Conservation (phyloP, 2,329 filamentous ascomycete species). For the Beauveria varroae region DNA sequence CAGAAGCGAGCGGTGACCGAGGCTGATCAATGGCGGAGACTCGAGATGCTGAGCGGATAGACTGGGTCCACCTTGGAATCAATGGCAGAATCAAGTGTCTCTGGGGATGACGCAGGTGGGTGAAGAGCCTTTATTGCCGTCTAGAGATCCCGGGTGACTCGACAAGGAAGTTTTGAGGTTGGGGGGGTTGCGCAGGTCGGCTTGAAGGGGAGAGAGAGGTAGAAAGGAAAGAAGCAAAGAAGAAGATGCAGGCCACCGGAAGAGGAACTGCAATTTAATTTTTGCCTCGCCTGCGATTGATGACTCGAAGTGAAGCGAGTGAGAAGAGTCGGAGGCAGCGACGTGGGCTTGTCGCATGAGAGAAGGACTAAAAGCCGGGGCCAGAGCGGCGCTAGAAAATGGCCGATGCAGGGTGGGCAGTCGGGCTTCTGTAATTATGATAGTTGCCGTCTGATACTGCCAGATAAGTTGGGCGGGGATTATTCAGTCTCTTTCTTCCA, state of each 20-base stretch:
- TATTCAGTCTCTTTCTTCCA: background rate
- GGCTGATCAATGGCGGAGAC: background rate
- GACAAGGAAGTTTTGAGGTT: too few relatives aligned
- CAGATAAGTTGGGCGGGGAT: background rate
- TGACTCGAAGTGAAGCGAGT: background rate
- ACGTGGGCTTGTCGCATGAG: background rate
- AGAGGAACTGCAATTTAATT: too few relatives aligned
- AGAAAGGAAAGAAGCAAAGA: too few relatives aligned
- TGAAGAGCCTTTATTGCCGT: too few relatives aligned
- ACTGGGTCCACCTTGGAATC: background rate
- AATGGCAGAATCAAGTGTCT: background rate
- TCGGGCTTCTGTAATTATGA: background rate
- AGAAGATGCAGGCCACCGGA: too few relatives aligned
- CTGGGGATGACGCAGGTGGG: background rate
- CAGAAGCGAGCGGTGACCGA: background rate
- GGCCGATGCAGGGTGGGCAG: background rate
- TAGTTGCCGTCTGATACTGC: too few relatives aligned
- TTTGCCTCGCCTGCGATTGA: too few relatives aligned
- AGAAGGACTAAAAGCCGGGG: background rate
- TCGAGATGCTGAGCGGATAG: background rate
- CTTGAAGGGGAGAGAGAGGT: too few relatives aligned
- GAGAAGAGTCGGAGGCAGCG: background rate
- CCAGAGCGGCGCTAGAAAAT: background rate
- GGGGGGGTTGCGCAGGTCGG: too few relatives aligned
- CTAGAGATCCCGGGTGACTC: too few relatives aligned